Evolutionary conservation across 805 yeast species (phyloP), one percentile per base, ranked within the genome.

Genomic region (Kuraishia hungarica): DNA sequence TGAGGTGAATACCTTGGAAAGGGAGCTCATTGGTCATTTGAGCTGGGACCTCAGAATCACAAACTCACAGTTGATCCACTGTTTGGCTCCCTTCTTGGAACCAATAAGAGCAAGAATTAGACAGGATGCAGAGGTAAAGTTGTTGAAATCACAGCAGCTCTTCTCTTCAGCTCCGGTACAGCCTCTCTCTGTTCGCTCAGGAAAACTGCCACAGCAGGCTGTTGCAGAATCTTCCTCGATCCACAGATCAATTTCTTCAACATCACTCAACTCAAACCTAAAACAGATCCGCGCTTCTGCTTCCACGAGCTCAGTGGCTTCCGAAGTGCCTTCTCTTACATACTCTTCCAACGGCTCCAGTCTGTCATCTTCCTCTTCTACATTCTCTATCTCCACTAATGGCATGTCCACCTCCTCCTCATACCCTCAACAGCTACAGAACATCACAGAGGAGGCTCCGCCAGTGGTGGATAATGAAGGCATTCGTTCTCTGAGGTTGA

Each of bases 1-100:
- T 22, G 98, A 93, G 65, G 90, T 94, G 54, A 94, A 93, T 70
- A 83, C 91, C 60, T 87, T 96, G 64, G 99, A 93, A 72, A 79
- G 92, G 61, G 98, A 93, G 72, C 75, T 94, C 63, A 81, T 93
- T 52, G 81, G 80, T 52, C 82, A 89, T 59, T 78, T 93, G 56
- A 86, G 89, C 62, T 93, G 98, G 98, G 84, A 89, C 63, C 76
- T 94, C 51, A 76, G 80, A 24, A 83, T 94, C 52, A 72, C 81
- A 29, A 84, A 83, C 60, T 78, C 79, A 39, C 98, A 93, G 61
- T 78, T 93, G 56, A 74, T 83, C 56, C 70, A 75, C 52, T 86
- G 86, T 24, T 76, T 92, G 54, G 82, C 86, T 52, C 91, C 91
- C 28, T 89, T 93, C 73, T 72, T 93, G 55, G 72, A 76, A 19